Evolutionary conservation across 2,329 filamentous ascomycete species (phyloP), one percentile per base, ranked within the genome.

Genomic region (Akanthomyces uredinophilus): DNA sequence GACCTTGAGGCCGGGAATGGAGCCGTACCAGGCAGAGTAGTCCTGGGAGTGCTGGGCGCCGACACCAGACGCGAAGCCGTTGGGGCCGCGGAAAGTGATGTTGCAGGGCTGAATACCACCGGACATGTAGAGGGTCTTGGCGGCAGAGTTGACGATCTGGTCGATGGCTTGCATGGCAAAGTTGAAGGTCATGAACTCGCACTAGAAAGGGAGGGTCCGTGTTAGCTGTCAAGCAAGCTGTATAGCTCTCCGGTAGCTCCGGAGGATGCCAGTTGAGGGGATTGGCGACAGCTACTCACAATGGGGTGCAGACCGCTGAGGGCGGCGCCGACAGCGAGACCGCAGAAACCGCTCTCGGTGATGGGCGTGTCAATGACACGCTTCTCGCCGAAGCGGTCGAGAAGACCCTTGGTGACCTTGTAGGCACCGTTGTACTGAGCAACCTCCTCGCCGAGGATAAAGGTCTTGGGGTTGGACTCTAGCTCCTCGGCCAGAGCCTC

Each of bases 101-200:
- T 98, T 98, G 83, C 95, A 99, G 71, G 95, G 95, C 81, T 99
- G 95, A 78, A 97, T 98, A 78, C 95, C 95, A 72, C 95, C 95
- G 67, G 95, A 98, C 95, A 99, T 99, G 85, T 99, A 99, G 74
- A 99, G 94, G 63, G 95, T 99, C 86, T 99, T 99, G 74, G 92
- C 95, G 70, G 85, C 95, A 55, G 94, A 98, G 87, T 99, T 99
- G 87, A 99, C 93, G 75, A 99, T 91, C 78, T 99, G 95, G 78
- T 99, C 95, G 78, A 99, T 99, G 75, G 95, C 92, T 83, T 99
- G 95, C 95, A 99, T 99, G 78, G 95, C 94, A 76, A 98, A 98
- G 87, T 99, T 99, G 87, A 96, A 98, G 73, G 95, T 99, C 95
- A 99, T 99, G 85, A 99, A 99, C 83, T 99, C 95, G 86, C 90